Evolutionary conservation across 345 rosid genomes (phyloP), one percentile per base, ranked within the genome.

Genomic region (Syzygium oleosum): DNA sequence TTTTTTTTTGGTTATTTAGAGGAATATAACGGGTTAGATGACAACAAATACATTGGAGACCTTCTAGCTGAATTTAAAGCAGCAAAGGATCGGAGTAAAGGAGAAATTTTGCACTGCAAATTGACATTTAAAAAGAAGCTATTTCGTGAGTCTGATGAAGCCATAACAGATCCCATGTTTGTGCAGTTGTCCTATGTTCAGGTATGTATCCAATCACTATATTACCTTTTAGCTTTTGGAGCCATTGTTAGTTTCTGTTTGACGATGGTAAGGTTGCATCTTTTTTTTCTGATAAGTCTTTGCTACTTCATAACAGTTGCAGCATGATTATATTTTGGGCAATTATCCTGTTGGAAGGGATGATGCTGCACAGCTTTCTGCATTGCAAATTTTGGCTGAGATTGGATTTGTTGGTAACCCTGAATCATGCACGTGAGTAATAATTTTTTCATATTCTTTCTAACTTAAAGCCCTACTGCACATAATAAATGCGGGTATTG

Each of bases 291-390:
- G 58, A 91, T 87, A 85, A 86, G 29, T 14, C 11, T 84, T 34
- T 84, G 49, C 56, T 88, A 77, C 89, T 84, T 92, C 88, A 80
- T 77, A 88, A 89, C 94, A 98, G 99, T 91, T 98, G 91, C 99
- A 98, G 92, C 99, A 98, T 93, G 99, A 98, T 90, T 98, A 98
- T 89, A 91, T 96, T 85, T 90, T 94, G 92, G 99, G 99, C 86
- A 96, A 96, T 91, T 98, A 96, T 94, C 99, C 99, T 63, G 98
- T 98, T 88, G 99, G 99, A 88, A 95, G 99, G 92, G 99, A 98
- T 91, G 99, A 95, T 94, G 99, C 99, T 91, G 99, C 98, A 10
- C 99, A 96, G 90, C 90, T 98, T 88, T 98, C 98, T 88, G 99
- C 99, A 49, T 91, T 98, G 91, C 99, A 98, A 88, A 98, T 98